These are phyloP conservation scores for Bipolaris oryzae DNA, from an alignment of 2,329 filamentous ascomycete genomes.

Conservation along the genomic window DNA sequence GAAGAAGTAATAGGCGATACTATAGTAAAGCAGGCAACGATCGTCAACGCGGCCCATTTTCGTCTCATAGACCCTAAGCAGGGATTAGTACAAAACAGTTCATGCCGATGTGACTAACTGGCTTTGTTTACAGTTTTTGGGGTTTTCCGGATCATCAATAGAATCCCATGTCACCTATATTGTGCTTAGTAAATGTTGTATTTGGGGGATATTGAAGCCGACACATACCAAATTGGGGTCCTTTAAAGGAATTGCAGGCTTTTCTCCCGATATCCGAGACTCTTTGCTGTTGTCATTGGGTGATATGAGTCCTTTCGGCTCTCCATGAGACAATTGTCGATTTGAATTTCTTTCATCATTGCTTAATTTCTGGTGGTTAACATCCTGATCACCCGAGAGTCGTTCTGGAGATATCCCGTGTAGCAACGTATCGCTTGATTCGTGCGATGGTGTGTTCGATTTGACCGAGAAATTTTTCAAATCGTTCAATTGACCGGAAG, in stretches of 20 bases:
- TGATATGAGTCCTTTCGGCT: slow-evolving; percentile 35
- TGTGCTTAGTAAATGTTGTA: slow-evolving; percentile 9
- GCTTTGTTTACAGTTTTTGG: slow-evolving; percentile 27
- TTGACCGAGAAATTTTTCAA: no score
- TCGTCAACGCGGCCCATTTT: slow-evolving; percentile 54
- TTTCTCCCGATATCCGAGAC: slow-evolving; percentile 24
- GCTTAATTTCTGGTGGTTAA: slow-evolving; percentile 7
- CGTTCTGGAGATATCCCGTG: no score
- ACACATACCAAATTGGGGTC: slow-evolving; percentile 43
- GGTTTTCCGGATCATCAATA: slow-evolving; percentile 54
- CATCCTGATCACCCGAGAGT: no score
- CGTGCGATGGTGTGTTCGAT: no score
- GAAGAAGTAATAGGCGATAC: slow-evolving; percentile 49
- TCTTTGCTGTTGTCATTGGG: slow-evolving; percentile 43
- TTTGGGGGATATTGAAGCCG: not conserved
- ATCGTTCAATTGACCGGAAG: no score
- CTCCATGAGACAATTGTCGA: slow-evolving; percentile 29
- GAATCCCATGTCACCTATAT: slow-evolving; percentile 54
- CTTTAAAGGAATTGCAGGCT: slow-evolving; percentile 29
- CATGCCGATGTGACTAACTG: not conserved
- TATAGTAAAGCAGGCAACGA: slow-evolving; percentile 53
- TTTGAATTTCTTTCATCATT: slow-evolving; percentile 13
- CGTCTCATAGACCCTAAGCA: slow-evolving; percentile 35
- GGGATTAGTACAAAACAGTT: not conserved
- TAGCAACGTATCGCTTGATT: no score